A percentile compares a stretch with the other conserved stretches of the same genome.
Conservation (phyloP, 2,329 filamentous ascomycete genomes). For the Kalaharituber pfeilii region DNA sequence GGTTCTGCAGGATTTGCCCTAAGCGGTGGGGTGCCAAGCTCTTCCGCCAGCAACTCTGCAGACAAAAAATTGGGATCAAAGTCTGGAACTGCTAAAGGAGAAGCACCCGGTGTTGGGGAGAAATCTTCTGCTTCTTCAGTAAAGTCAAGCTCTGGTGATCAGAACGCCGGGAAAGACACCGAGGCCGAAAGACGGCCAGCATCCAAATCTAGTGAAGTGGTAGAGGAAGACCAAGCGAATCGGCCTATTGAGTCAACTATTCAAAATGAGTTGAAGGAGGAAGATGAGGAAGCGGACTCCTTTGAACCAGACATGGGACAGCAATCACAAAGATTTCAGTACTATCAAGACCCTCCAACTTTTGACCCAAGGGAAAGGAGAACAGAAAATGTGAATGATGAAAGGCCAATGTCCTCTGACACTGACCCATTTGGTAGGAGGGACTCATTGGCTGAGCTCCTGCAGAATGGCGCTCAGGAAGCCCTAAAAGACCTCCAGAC, state of each 20-base stretch:
- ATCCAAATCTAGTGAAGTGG: background rate
- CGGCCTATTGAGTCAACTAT: slow-evolving; percentile 33
- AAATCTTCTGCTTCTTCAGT: slow-evolving; percentile 4
- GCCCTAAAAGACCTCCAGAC: slow-evolving; percentile 43
- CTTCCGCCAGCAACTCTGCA: background rate
- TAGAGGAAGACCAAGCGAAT: background rate
- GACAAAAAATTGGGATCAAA: background rate
- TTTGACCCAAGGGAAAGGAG: slow-evolving; percentile 6
- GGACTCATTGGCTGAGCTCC: slow-evolving; percentile 38
- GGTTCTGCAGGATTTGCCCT: background rate
- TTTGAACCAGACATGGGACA: slow-evolving; percentile 14
- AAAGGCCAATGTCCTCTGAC: slow-evolving; percentile 42
- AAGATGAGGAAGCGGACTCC: slow-evolving; percentile 32
- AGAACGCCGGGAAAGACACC: slow-evolving; percentile 38
- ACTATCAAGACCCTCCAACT: slow-evolving; percentile 39
- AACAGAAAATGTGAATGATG: slow-evolving; percentile 25
- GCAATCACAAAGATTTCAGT: slow-evolving; percentile 54
- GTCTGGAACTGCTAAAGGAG: background rate
- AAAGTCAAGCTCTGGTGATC: background rate
- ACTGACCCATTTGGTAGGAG: slow-evolving; percentile 60
- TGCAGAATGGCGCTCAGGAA: slow-evolving; percentile 59
- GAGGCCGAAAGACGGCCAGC: slow-evolving; percentile 36
- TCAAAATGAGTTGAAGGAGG: slow-evolving; percentile 58
- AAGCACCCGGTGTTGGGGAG: background rate
- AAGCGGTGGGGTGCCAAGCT: background rate